Conservation (phyloP, 169 alveolate genomes). For the Plasmodium knowlesi region DNA sequence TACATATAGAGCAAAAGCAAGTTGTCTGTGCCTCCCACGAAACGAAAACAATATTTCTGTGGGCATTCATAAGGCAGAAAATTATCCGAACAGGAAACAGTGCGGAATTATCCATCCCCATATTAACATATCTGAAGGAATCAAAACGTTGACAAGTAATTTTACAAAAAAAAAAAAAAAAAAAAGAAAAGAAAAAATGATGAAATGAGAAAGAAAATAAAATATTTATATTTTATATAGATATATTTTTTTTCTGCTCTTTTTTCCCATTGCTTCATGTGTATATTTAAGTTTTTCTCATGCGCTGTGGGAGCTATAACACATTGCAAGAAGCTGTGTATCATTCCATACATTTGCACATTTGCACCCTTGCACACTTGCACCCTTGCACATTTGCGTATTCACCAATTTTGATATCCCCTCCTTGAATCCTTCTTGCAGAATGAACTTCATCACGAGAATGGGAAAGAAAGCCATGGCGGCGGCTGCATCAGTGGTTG, state of each 20-base stretch:
- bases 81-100: background rate
- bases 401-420: background rate
- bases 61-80: background rate
- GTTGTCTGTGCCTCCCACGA: background rate
- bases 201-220: background rate
- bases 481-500: background rate
- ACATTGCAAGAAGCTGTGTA: background rate
- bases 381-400: background rate
- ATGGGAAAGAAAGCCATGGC: conserved; percentile 66
- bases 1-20: background rate
- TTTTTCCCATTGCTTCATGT: background rate
- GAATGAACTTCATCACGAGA: conserved; percentile 52
- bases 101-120: background rate
- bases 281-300: background rate
- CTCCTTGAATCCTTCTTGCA: background rate
- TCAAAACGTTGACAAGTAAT: conserved; percentile 6
- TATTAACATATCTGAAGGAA: background rate
- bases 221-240: background rate
- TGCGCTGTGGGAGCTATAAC: background rate
- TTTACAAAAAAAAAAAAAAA: background rate
- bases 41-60: background rate
- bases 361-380: too few relatives aligned
- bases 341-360: background rate
- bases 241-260: background rate
- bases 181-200: background rate